Evolutionary conservation across 2,329 filamentous ascomycete species (phyloP), one percentile per base, ranked within the genome.

Genomic region (Phoma sp.): DNA sequence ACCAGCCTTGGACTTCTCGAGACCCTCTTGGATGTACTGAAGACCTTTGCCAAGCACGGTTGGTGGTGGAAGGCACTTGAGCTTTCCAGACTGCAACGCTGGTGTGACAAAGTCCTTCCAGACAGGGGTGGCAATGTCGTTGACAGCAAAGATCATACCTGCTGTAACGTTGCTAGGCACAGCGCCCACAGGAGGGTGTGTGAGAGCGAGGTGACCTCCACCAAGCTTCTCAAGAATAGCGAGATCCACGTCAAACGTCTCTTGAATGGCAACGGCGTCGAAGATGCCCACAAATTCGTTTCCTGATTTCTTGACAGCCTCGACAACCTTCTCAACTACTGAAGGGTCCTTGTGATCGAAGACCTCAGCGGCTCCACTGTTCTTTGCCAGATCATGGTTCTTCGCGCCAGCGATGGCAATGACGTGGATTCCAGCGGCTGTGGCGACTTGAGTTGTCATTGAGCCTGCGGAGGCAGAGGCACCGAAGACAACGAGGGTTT

Each of bases 401-500:
- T 60, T 57, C 4, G 61, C 61, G 0, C 75, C 74, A 0, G 70
- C 66, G 0, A 76, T 75, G 0, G 73, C 57, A 30, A 76, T 62
- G 13, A 80, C 76, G 5, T 68, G 59, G 45, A 77, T 72, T 0
- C 78, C 77, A 10, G 73, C 62, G 0, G 74, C 71, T 1, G 60
- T 67, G 0, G 75, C 77, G 1, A 79, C 51, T 50, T 80, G 78
- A 22, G 79, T 75, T 0, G 73, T 75, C 11, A 67, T 71, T 22
- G 77, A 75, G 4, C 80, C 65, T 13, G 78, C 60, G 4, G 64
- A 68, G 24, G 65, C 61, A 3, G 78, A 75, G 0, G 80, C 83
- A 6, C 82, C 82, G 75, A 79, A 82, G 5, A 83, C 65, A 7
- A 83, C 57, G 23, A 79, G 58, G 4, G 70, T 69, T 58, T 78